Base-by-base conservation (phyloP, 1,284 basidiomycete genomes). In the Vanrija pseudolonga region DNA sequence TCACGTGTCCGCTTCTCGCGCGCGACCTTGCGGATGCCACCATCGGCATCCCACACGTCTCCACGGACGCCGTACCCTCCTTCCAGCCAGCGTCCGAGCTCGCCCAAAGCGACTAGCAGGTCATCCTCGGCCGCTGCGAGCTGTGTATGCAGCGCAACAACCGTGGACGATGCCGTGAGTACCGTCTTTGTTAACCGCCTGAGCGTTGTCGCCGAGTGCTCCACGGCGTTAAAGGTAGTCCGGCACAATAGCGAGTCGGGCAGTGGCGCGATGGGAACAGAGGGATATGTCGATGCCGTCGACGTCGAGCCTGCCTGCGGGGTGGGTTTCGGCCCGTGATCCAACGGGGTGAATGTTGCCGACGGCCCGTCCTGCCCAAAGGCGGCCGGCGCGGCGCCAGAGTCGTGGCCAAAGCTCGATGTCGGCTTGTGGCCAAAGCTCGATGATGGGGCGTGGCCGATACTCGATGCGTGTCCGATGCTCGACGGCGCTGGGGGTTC, bases 111-210 rank as follows among this genome's bases (percentile, higher is more conserved):
- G 9, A 51, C 43, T 37, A 73, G 66, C 37, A 77, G 49, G 41
- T 71, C 72, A 32, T 73, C 68, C 55, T 77, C 75, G 11, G 71
- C 72, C 19, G 55, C 60, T 47, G 73, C 71, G 15, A 77, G 62
- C 55, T 74, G 70, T 36, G 72, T 66, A 6, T 72, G 62, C 14
- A 74, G 50, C 2, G 67, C 59, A 6, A 63, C 43, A 2, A 72
- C 66, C 4, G 65, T 53, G 6, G 60, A 50, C n/a, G 69, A 61
- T 2, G 63, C 47, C 15, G 59, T 47, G 6, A 73, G 51, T 15
- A 73, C 68, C 3, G 59, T 50, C 58, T 76, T 77, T 39, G 64
- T 61, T 1, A 72, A 56, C 9, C 68, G 63, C 56, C 72, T 73
- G 32, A 77, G 62, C 8, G 67, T 69, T 12, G 57, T 50, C 0